A percentile compares a stretch with the other conserved stretches of the same genome.
Evolutionary conservation across 225 moss, liverwort and hornwort genomes (phyloP).

Genomic region (Rhytidiadelphus loreus): DNA sequence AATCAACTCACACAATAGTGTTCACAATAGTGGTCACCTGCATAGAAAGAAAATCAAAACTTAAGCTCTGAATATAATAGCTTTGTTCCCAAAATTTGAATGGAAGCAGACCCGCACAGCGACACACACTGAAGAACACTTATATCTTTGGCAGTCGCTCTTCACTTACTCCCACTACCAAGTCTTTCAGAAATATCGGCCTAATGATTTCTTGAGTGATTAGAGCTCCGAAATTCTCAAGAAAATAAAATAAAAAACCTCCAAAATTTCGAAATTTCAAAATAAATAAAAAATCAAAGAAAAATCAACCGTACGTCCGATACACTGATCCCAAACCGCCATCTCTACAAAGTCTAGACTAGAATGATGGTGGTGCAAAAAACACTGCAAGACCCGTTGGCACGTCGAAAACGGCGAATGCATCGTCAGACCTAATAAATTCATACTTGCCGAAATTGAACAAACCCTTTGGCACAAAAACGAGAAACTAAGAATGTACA

Average conservation of each 20-base stretch:
- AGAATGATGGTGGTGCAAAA: neutral
- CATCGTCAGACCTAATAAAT: neutral
- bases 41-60: neutral
- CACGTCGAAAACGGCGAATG: neutral
- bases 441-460: neutral
- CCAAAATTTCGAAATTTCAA: neutral
- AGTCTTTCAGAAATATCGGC: neutral
- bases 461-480: neutral
- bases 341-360: neutral
- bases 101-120: neutral
- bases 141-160: neutral
- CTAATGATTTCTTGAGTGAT: neutral
- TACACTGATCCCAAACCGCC: neutral
- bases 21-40: neutral
- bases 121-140: neutral
- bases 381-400: neutral
- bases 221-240: neutral
- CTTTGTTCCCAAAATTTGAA: neutral
- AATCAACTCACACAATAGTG: neutral
- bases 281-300: neutral
- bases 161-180: neutral
- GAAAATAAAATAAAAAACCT: neutral
- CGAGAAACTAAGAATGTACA: neutral
- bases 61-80: neutral
- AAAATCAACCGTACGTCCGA: neutral